Evolutionary conservation across 1,284 basidiomycete species (phyloP).

Genomic region (Trichosporon faecale): DNA sequence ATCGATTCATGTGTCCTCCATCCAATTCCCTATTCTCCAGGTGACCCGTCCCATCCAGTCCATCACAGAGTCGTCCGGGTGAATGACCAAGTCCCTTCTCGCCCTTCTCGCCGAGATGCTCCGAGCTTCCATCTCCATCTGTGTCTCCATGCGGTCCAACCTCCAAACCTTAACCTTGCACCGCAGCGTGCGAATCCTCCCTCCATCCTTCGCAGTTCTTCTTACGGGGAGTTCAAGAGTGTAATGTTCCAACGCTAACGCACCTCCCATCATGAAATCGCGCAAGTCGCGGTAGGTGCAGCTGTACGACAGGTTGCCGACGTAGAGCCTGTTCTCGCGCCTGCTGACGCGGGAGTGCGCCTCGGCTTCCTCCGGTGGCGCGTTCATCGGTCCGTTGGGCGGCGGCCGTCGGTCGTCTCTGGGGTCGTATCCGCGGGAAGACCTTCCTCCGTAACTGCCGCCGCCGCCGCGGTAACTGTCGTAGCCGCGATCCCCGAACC

Average conservation of each 20-base stretch:
- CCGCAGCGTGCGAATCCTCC: neutral
- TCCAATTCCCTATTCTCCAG: neutral
- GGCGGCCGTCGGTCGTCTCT: constrained; percentile 3
- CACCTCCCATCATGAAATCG: constrained; percentile 99
- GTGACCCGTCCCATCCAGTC: constrained; percentile 10
- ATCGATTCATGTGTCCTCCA: neutral
- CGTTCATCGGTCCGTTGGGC: constrained; percentile 73
- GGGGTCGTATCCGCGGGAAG: constrained; percentile 19
- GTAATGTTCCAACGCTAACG: constrained; percentile 62
- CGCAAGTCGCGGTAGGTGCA: constrained; percentile 96
- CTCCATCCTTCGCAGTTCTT: constrained; percentile 45
- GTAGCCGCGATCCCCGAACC: constrained; percentile 5
- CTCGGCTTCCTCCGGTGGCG: constrained; percentile 77
- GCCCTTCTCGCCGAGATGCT: too few species aligned
- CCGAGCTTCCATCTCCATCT: neutral
- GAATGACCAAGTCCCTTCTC: constrained; percentile 4
- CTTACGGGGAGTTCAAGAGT: neutral
- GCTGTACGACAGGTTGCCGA: constrained; percentile 96
- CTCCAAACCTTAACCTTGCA: constrained; percentile 6
- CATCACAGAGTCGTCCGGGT: constrained; percentile 12
- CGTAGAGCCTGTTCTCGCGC: constrained; percentile 96
- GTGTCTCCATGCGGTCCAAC: constrained; percentile 3
- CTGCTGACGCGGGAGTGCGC: constrained; percentile 90
- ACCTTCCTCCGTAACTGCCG: neutral
- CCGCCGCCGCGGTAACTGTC: constrained; percentile 7